A percentile compares a stretch with the other conserved stretches of the same genome.
phyloP scores from a whole-genome alignment of 2,329 filamentous ascomycete species.

The Alternaria triticina region DNA sequence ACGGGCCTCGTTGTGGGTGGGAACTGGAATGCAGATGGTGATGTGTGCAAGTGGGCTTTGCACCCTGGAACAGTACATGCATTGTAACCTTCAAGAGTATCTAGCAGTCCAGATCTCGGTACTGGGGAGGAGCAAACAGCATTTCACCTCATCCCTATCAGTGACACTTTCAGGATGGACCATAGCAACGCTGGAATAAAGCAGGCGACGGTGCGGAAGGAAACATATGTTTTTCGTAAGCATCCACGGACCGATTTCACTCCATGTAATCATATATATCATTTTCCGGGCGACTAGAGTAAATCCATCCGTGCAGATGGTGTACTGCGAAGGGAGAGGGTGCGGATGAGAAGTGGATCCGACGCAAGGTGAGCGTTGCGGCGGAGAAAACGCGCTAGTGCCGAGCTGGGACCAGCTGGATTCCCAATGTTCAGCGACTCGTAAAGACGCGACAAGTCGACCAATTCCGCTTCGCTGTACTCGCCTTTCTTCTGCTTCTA shows the following conservation, averaged over 20 bases:
- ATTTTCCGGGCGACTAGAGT: not conserved
- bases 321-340: not conserved
- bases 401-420: slow-evolving; percentile 6
- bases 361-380: not conserved
- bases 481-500: not conserved
- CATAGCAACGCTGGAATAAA: not conserved
- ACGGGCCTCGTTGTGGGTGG: not conserved
- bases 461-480: slow-evolving; percentile 1
- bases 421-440: not conserved
- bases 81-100: not conserved
- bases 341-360: not conserved
- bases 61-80: not conserved
- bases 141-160: not conserved
- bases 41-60: not conserved
- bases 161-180: not conserved
- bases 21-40: not conserved
- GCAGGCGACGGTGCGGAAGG: not conserved
- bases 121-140: not conserved
- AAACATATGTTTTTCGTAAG: not conserved
- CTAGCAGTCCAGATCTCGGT: not conserved
- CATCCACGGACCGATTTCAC: no score
- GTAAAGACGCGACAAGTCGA: slow-evolving; percentile 10
- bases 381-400: slow-evolving; percentile 5
- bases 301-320: not conserved
- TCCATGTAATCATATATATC: no score